A percentile compares a stretch with the other conserved stretches of the same genome.
Conservation (phyloP, 2,329 filamentous ascomycete species). For the Pezicula carpinea region DNA sequence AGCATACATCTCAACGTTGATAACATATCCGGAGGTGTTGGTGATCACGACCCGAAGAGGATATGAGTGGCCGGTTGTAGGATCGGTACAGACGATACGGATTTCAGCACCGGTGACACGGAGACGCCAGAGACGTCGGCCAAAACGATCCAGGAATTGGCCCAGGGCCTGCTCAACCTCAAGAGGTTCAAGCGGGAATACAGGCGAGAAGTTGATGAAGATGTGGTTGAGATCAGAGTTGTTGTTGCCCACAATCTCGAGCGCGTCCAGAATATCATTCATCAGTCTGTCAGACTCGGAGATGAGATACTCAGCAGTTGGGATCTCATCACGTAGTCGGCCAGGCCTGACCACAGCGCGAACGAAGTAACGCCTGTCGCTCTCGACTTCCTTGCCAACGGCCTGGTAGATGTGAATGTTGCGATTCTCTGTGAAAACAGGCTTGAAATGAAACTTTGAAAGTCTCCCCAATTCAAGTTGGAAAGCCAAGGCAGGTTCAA, state of each 20-base stretch:
- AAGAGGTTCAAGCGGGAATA: slow-evolving; percentile 84
- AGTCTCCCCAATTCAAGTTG: slow-evolving; percentile 93
- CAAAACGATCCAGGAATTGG: slow-evolving; percentile 95
- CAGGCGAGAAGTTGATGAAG: slow-evolving; percentile 98
- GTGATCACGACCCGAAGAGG: slow-evolving; percentile 94
- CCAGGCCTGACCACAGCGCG: slow-evolving; percentile 92
- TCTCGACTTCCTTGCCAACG: slow-evolving; percentile 88
- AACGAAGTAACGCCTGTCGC: slow-evolving; percentile 98
- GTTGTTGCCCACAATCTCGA: slow-evolving; percentile 99
- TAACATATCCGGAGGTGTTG: slow-evolving; percentile 97
- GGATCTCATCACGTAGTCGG: slow-evolving; percentile 92
- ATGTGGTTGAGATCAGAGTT: slow-evolving; percentile 99
- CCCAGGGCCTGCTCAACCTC: slow-evolving; percentile 91
- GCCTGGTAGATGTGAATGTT: slow-evolving; percentile 99
- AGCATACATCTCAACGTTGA: slow-evolving; percentile 95
- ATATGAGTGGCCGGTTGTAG: slow-evolving; percentile 75
- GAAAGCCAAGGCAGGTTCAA: slow-evolving; percentile 93
- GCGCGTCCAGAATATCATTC: slow-evolving; percentile 94
- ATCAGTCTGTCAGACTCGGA: slow-evolving; percentile 95
- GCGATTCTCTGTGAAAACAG: slow-evolving; percentile 97
- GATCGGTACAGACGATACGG: slow-evolving; percentile 95
- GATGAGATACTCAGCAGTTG: slow-evolving; percentile 96
- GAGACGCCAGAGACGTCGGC: slow-evolving; percentile 89
- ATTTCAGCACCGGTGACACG: slow-evolving; percentile 97
- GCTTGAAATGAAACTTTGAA: slow-evolving; percentile 96